Evolutionary conservation across 2,329 filamentous ascomycete genomes (phyloP).

Genomic region (Pyricularia sp.): DNA sequence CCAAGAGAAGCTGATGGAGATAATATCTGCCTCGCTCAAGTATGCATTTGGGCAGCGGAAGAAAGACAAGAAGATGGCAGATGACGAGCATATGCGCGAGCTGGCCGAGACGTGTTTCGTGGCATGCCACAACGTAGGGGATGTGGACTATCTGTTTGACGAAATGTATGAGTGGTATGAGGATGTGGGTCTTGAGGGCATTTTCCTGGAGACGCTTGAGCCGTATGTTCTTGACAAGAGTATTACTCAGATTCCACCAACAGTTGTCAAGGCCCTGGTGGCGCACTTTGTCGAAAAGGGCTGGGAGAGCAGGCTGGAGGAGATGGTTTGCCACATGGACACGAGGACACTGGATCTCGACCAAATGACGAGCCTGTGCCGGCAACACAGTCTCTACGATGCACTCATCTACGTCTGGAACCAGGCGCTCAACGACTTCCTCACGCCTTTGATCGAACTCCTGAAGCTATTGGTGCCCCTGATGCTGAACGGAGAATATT

Average conservation of each 20-base stretch:
- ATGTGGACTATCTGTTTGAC: conserved; percentile 78
- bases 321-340: conserved; percentile 87
- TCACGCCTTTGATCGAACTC: conserved; percentile 79
- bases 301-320: conserved; percentile 68
- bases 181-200: conserved; percentile 54
- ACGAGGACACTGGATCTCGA: conserved; percentile 87
- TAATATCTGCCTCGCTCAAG: conserved; percentile 82
- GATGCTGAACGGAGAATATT: conserved; percentile 41
- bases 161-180: conserved; percentile 86
- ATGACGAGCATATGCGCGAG: conserved; percentile 54
- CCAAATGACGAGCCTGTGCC: conserved; percentile 81
- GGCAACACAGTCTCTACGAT: conserved; percentile 84
- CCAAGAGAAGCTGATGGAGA: conserved; percentile 77
- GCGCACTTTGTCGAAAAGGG: conserved; percentile 65
- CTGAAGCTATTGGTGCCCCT: conserved; percentile 51
- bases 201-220: conserved; percentile 83
- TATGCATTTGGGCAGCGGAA: conserved; percentile 67
- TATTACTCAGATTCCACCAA: conserved; percentile 64
- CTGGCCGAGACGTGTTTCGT: conserved; percentile 73
- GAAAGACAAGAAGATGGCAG: conserved; percentile 28
- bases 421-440: conserved; percentile 73
- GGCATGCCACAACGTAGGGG: conserved; percentile 65
- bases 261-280: conserved; percentile 75
- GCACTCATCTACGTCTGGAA: conserved; percentile 97
- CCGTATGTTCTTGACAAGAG: conserved; percentile 71